phyloP scores from a whole-genome alignment of 140 eudicot genomes.

The Senecio squalidus region DNA sequence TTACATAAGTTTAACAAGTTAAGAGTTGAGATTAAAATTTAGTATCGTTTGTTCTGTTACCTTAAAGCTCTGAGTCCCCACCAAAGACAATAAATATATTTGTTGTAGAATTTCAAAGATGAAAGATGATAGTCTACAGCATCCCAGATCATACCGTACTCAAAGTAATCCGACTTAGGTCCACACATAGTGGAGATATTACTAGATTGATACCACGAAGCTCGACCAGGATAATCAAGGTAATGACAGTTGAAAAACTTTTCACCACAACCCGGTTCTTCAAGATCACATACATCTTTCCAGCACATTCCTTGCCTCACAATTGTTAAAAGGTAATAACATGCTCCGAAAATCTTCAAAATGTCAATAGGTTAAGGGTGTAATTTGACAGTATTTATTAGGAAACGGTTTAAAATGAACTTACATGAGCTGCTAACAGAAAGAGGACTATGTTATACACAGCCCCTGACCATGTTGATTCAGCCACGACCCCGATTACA shows the following conservation, averaged over 20 bases:
- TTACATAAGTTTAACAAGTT: neutral
- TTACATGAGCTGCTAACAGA: slow-evolving; percentile 89
- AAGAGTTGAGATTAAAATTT: neutral
- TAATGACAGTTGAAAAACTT: slow-evolving; percentile 50
- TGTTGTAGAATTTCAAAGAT: slow-evolving; percentile 44
- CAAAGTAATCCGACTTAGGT: slow-evolving; percentile 28
- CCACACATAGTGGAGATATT: slow-evolving; percentile 52
- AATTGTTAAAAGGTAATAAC: slow-evolving; percentile 73
- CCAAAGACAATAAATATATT: slow-evolving; percentile 79
- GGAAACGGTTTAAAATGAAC: slow-evolving; percentile 5
- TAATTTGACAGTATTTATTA: neutral
- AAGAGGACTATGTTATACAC: slow-evolving; percentile 70
- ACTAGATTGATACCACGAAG: slow-evolving; percentile 51
- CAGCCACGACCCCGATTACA: slow-evolving; percentile 68
- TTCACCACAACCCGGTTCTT: slow-evolving; percentile 44
- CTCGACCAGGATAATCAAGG: slow-evolving; percentile 36
- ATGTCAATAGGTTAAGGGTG: neutral
- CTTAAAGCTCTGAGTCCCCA: slow-evolving; percentile 84
- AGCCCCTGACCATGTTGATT: slow-evolving; percentile 81
- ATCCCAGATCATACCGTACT: slow-evolving; percentile 51
- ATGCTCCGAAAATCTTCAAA: slow-evolving; percentile 72
- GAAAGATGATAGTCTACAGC: slow-evolving; percentile 51
- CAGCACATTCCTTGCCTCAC: slow-evolving; percentile 88
- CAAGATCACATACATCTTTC: slow-evolving; percentile 56
- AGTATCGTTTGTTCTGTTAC: slow-evolving; percentile 20